phyloP scores from a whole-genome alignment of 2,329 filamentous ascomycete genomes.

The Trichoderma afroharzianum region DNA sequence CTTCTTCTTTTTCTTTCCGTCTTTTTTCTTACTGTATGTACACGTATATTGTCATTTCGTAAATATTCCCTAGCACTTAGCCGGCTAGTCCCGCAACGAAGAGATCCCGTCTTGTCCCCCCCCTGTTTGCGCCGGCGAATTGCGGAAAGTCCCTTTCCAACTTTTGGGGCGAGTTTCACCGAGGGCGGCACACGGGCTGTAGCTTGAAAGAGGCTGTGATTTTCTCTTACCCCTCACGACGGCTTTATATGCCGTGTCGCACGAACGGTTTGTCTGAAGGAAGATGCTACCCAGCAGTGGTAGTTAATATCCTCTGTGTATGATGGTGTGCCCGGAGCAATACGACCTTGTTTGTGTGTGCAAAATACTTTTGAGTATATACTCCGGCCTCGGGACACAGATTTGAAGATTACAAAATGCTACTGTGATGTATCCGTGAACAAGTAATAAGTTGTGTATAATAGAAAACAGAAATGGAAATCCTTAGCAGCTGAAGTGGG shows the following conservation, averaged over 20 bases:
- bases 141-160: background rate
- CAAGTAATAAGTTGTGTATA: background rate
- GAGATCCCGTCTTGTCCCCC: background rate
- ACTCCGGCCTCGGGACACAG: background rate
- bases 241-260: background rate
- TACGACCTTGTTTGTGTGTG: background rate
- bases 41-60: background rate
- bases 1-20: background rate
- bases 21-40: background rate
- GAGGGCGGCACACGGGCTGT: background rate
- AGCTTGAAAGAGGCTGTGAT: background rate
- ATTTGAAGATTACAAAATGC: background rate
- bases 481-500: background rate
- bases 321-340: background rate
- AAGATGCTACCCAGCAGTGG: background rate
- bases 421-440: background rate
- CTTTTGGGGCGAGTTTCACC: slow-evolving; percentile 1
- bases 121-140: background rate
- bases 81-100: background rate
- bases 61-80: background rate
- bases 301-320: background rate
- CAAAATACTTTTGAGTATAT: background rate
- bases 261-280: background rate
- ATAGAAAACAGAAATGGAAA: background rate
- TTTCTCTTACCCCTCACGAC: background rate